Evolutionary conservation across 306 rosid species (phyloP).

Genomic region (Vachellia pachyceras): DNA sequence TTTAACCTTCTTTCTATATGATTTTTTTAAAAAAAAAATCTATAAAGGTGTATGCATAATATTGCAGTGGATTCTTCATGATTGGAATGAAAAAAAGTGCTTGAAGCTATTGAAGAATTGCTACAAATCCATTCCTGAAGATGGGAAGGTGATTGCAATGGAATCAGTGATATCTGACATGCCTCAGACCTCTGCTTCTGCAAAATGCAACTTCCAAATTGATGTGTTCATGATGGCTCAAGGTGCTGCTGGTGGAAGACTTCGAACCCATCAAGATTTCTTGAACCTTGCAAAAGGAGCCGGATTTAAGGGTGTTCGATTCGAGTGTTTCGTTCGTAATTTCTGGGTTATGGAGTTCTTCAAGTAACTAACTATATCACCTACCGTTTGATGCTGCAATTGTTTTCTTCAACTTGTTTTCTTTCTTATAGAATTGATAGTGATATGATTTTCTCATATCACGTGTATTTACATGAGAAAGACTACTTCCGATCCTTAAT

Average conservation of each 20-base stretch:
- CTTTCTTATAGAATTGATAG: background rate
- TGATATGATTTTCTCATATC: background rate
- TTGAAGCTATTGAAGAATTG: background rate
- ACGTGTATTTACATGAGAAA: too few relatives aligned
- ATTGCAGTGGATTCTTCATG: slow-evolving; percentile 3
- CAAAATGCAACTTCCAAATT: background rate
- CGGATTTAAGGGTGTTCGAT: background rate
- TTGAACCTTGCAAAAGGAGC: background rate
- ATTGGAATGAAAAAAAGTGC: background rate
- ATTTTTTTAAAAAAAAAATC: background rate
- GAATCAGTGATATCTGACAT: background rate
- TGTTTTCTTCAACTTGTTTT: background rate
- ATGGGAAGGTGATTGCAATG: slow-evolving; percentile 6
- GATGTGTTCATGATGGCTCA: slow-evolving; percentile 10
- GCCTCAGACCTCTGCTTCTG: background rate
- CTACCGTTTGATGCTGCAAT: background rate
- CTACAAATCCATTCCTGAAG: background rate
- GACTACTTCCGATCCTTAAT: too few relatives aligned
- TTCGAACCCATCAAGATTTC: background rate
- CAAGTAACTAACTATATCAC: background rate
- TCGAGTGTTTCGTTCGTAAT: background rate
- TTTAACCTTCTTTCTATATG: background rate
- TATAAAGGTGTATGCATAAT: background rate
- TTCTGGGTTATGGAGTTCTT: background rate
- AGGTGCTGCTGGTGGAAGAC: background rate